These are phyloP conservation scores for Hemerocallis citrina DNA, from an alignment of 106 monocot genomes.

Conservation along the genomic window DNA sequence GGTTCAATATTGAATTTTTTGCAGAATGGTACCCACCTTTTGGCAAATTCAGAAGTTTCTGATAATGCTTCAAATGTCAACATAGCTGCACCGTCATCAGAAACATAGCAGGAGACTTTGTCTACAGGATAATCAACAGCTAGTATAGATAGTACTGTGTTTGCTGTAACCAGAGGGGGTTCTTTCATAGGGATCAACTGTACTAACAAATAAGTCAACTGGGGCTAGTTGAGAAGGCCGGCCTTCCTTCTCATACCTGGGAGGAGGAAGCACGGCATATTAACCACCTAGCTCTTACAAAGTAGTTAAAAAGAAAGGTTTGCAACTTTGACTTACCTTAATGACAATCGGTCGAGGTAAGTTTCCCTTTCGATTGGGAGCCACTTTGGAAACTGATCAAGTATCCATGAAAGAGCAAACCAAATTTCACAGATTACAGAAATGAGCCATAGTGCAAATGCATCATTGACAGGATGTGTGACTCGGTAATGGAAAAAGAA, in stretches of 20 bases:
- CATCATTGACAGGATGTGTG: slow-evolving; percentile 28
- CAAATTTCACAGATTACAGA: slow-evolving; percentile 40
- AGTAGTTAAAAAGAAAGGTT: no score
- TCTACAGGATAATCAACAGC: no score
- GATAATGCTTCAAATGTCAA: no score
- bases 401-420: slow-evolving; percentile 40
- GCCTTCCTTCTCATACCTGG: slow-evolving; percentile 40
- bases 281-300: background rate
- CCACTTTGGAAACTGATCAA: slow-evolving; percentile 43
- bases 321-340: slow-evolving; percentile 11
- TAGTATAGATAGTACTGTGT: slow-evolving; percentile 32
- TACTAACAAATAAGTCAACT: slow-evolving; percentile 38
- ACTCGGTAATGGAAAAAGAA: slow-evolving; percentile 36
- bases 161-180: slow-evolving; percentile 34
- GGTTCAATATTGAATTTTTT: no score
- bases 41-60: no score
- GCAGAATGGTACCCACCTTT: no score
- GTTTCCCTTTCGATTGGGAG: slow-evolving; percentile 33
- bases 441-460: slow-evolving; percentile 29
- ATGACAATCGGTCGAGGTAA: slow-evolving; percentile 34
- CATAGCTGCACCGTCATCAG: no score
- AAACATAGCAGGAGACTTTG: no score
- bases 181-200: slow-evolving; percentile 41
- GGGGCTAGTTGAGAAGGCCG: slow-evolving; percentile 26
- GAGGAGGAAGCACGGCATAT: background rate